A percentile compares a stretch with the other conserved stretches of the same genome.
These are phyloP conservation scores for Fusarium sp. DNA, from an alignment of 2,329 filamentous ascomycete genomes.

Conservation along the genomic window DNA sequence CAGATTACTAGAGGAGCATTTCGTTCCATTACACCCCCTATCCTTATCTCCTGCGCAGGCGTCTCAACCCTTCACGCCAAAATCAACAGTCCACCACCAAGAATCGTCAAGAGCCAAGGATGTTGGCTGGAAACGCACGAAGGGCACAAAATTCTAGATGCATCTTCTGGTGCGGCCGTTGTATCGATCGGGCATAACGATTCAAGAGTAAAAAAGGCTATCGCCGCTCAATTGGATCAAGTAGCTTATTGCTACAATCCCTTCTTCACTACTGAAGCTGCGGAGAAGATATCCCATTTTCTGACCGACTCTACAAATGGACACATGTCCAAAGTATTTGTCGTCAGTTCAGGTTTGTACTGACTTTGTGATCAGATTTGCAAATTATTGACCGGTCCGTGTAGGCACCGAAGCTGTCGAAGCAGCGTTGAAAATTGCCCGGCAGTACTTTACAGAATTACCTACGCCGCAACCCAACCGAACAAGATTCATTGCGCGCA, in stretches of 20 bases:
- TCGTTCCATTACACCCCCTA: rapidly evolving
- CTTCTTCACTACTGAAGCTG: slow-evolving; percentile 31
- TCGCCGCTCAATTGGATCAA: slow-evolving; percentile 10
- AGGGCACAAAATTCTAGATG: slow-evolving; percentile 25
- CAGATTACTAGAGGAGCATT: background rate
- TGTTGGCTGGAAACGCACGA: slow-evolving; percentile 31
- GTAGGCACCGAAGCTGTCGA: slow-evolving; percentile 42
- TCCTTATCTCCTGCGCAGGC: background rate
- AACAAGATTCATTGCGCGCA: slow-evolving; percentile 33
- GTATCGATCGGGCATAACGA: slow-evolving; percentile 35
- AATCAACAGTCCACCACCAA: slow-evolving; percentile 31
- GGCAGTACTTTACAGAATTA: slow-evolving; percentile 40
- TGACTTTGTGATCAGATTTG: rapidly evolving
- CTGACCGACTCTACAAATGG: slow-evolving; percentile 29
- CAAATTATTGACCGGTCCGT: rapidly evolving
- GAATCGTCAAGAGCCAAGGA: slow-evolving; percentile 25
- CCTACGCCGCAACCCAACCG: slow-evolving; percentile 24
- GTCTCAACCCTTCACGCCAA: slow-evolving; percentile 36
- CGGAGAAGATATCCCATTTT: slow-evolving; percentile 22
- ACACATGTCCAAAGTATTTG: slow-evolving; percentile 29
- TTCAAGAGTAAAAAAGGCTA: slow-evolving; percentile 28
- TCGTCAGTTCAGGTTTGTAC: slow-evolving; percentile 29
- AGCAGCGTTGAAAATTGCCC: slow-evolving; percentile 38
- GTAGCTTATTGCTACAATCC: slow-evolving; percentile 38
- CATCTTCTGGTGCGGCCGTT: slow-evolving; percentile 36